Evolutionary conservation across 2,329 filamentous ascomycete species (phyloP).

Genomic region (Epichloe festucae): DNA sequence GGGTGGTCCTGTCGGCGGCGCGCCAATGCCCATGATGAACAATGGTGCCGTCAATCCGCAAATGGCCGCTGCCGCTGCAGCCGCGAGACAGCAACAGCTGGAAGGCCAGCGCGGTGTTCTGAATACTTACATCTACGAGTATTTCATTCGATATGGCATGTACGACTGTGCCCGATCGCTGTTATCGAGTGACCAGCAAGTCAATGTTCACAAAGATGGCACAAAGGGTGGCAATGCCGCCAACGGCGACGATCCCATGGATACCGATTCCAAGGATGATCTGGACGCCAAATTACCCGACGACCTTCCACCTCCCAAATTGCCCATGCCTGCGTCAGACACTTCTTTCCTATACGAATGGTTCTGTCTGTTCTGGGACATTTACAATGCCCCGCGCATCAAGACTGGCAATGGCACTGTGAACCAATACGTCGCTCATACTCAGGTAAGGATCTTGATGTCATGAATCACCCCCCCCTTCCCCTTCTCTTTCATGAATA

Average conservation of each 20-base stretch:
- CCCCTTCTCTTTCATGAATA: background rate
- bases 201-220: conserved; percentile 56
- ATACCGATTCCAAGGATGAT: conserved; percentile 71
- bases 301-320: conserved; percentile 64
- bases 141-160: conserved; percentile 77
- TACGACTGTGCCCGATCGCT: conserved; percentile 70
- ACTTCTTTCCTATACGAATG: conserved; percentile 90
- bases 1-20: conserved; percentile 51
- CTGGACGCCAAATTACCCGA: conserved; percentile 60
- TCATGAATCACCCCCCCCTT: background rate
- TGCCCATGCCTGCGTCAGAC: conserved; percentile 51
- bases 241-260: conserved; percentile 68
- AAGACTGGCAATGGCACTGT: conserved; percentile 51
- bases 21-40: conserved; percentile 54
- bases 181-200: conserved; percentile 49
- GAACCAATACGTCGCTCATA: conserved; percentile 66
- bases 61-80: conserved; percentile 18
- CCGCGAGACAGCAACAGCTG: conserved; percentile 26
- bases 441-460: conserved; percentile 47
- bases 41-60: conserved; percentile 30
- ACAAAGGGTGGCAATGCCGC: conserved; percentile 55
- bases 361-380: conserved; percentile 97
- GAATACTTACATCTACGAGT: conserved; percentile 85
- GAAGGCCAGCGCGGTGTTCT: conserved; percentile 44
- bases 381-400: conserved; percentile 71